phyloP scores from a whole-genome alignment of 768 basidiomycete species.

The Mrakia gelida region DNA sequence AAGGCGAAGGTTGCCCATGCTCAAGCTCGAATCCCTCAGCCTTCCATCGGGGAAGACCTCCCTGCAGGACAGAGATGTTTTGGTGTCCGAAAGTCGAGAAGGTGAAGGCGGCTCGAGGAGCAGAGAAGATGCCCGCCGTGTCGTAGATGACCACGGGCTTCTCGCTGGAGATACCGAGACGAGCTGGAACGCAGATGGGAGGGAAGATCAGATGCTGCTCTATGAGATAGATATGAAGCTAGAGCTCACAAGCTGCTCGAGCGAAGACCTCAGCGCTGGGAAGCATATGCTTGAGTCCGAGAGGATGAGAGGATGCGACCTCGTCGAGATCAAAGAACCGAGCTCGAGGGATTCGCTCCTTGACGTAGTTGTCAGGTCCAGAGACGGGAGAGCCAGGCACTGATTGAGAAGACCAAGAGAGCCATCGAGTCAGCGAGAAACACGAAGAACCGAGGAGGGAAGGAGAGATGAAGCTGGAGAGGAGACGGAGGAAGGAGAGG shows the following conservation, averaged over 20 bases:
- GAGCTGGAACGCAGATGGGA: neutral
- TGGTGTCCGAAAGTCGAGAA: constrained; percentile 86
- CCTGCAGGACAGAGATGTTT: constrained; percentile 81
- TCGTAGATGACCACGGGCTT: constrained; percentile 91
- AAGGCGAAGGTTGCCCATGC: constrained; percentile 34
- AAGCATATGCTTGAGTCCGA: constrained; percentile 89
- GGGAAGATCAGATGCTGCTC: neutral
- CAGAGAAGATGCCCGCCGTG: constrained; percentile 80
- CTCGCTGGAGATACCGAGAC: constrained; percentile 14
- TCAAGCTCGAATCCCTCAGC: constrained; percentile 26
- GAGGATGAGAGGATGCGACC: constrained; percentile 45
- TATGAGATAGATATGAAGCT: neutral
- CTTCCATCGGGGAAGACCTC: constrained; percentile 66
- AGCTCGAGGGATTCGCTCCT: constrained; percentile 62
- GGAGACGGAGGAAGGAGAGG: neutral
- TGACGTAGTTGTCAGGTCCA: constrained; percentile 21
- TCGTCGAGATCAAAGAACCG: constrained; percentile 75
- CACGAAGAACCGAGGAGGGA: neutral
- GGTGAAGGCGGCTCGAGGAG: constrained; percentile 89
- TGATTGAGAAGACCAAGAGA: neutral
- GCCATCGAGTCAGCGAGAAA: neutral
- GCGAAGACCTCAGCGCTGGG: constrained; percentile 68
- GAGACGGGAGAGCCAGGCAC: constrained; percentile 25
- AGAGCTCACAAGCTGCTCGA: constrained; percentile 66
- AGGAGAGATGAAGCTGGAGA: neutral